A percentile compares a stretch with the other conserved stretches of the same genome.
phyloP scores from a whole-genome alignment of 495 filamentous ascomycete species.

The Penicillium steckii region DNA sequence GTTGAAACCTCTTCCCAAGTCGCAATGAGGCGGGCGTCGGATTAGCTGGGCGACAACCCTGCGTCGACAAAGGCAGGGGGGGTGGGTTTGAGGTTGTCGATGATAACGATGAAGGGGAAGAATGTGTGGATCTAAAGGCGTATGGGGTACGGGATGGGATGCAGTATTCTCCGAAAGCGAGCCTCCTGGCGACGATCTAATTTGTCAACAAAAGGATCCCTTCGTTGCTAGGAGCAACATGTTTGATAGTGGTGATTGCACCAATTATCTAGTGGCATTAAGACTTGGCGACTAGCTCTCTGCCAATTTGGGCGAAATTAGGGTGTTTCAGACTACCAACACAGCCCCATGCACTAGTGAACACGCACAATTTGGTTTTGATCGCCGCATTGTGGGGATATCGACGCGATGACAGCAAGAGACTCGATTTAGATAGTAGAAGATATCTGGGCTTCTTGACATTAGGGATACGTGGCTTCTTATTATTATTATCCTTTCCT shows the following conservation, averaged over 20 bases:
- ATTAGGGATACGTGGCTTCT: no score
- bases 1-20: slow-evolving; percentile 13
- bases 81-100: slow-evolving; percentile 19
- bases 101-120: slow-evolving; percentile 24
- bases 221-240: slow-evolving; percentile 41
- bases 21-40: slow-evolving; percentile 18
- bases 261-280: slow-evolving; percentile 9
- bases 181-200: slow-evolving; percentile 24
- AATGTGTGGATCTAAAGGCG: slow-evolving; percentile 27
- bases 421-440: neutral
- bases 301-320: neutral
- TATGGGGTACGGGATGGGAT: slow-evolving; percentile 25
- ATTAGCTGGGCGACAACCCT: slow-evolving; percentile 23
- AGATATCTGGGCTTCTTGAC: neutral
- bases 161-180: slow-evolving; percentile 31
- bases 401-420: neutral
- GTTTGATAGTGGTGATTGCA: slow-evolving; percentile 11
- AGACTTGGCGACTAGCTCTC: neutral
- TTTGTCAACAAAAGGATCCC: slow-evolving; percentile 37
- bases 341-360: neutral
- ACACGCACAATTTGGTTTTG: neutral
- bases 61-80: slow-evolving; percentile 16
- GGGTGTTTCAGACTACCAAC: slow-evolving; percentile 8
- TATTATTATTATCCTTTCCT: no score
- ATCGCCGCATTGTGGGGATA: neutral